These are phyloP conservation scores for Favolaschia claudopus DNA, from an alignment of 768 basidiomycete species.

Conservation along the genomic window DNA sequence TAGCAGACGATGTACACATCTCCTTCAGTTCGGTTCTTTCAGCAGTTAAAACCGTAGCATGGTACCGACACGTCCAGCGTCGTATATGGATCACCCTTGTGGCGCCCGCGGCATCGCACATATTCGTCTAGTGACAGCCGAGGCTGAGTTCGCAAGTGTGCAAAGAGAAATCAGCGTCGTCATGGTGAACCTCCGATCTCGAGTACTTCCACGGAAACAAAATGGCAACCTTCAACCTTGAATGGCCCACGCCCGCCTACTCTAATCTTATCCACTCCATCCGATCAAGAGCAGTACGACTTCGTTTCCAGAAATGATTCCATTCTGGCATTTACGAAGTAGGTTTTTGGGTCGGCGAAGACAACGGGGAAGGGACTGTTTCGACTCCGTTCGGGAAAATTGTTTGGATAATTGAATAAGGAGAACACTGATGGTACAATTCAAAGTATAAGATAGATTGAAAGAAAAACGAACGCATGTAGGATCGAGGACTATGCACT, in stretches of 20 bases:
- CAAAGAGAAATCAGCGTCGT: conserved; percentile 55
- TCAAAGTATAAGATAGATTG: not conserved
- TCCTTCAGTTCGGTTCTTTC: not conserved
- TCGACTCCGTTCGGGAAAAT: conserved; percentile 60
- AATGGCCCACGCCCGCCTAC: conserved; percentile 28
- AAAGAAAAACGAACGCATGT: no score
- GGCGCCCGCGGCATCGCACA: conserved; percentile 57
- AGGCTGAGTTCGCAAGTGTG: conserved; percentile 36
- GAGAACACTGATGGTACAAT: not conserved
- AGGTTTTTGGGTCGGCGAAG: conserved; percentile 50
- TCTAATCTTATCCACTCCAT: conserved; percentile 46
- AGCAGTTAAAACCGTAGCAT: not conserved
- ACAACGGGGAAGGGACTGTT: conserved; percentile 38
- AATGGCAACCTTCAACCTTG: conserved; percentile 54
- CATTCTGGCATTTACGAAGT: conserved; percentile 60
- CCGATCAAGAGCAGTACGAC: conserved; percentile 41
- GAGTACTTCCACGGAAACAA: conserved; percentile 30
- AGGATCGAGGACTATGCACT: no score
- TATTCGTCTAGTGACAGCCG: conserved; percentile 50
- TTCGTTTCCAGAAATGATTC: conserved; percentile 37
- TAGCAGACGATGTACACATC: conserved; percentile 56
- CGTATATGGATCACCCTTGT: conserved; percentile 59
- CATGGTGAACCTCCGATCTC: conserved; percentile 49
- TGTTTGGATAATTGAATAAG: conserved; percentile 45
- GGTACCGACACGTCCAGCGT: conserved; percentile 58